phyloP scores from a whole-genome alignment of 2,329 filamentous ascomycete genomes.

The Lecanosticta acicola region DNA sequence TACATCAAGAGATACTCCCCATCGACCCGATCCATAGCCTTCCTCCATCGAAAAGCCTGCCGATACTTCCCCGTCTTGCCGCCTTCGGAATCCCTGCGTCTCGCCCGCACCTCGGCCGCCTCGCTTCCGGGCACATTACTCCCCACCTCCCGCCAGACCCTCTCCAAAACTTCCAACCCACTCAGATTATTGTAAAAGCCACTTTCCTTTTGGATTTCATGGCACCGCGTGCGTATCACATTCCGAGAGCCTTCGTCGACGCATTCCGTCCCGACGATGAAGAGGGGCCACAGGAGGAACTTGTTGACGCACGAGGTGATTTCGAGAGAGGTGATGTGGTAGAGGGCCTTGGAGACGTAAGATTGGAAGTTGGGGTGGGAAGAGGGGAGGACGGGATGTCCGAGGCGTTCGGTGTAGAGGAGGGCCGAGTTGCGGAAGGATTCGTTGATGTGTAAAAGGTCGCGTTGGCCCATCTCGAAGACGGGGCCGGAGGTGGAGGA shows the following conservation, averaged over 20 bases:
- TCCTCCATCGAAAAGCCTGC: slow-evolving; percentile 46
- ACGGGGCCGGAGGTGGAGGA: slow-evolving; percentile 26
- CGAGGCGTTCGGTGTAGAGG: slow-evolving; percentile 83
- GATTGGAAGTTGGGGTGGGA: slow-evolving; percentile 73
- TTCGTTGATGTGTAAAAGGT: slow-evolving; percentile 78
- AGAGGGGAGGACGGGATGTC: slow-evolving; percentile 67
- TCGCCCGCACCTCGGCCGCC: slow-evolving; percentile 24
- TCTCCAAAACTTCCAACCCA: slow-evolving; percentile 77
- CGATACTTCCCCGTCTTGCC: slow-evolving; percentile 26
- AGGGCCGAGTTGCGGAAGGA: slow-evolving; percentile 85
- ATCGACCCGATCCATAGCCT: slow-evolving; percentile 46
- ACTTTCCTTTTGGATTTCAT: slow-evolving; percentile 79
- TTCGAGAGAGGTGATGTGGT: slow-evolving; percentile 74
- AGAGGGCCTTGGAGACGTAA: slow-evolving; percentile 74
- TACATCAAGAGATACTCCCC: slow-evolving; percentile 50
- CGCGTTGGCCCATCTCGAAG: slow-evolving; percentile 49
- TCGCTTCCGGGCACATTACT: slow-evolving; percentile 20
- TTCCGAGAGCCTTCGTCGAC: slow-evolving; percentile 73
- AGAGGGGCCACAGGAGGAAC: slow-evolving; percentile 88
- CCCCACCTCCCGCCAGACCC: slow-evolving; percentile 59
- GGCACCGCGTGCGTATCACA: slow-evolving; percentile 72
- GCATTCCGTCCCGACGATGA: slow-evolving; percentile 84
- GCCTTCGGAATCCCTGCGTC: slow-evolving; percentile 25
- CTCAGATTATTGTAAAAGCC: slow-evolving; percentile 92
- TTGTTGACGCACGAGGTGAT: slow-evolving; percentile 70